phyloP scores from a whole-genome alignment of 441 rosid species.

The Gossypium trilobum region DNA sequence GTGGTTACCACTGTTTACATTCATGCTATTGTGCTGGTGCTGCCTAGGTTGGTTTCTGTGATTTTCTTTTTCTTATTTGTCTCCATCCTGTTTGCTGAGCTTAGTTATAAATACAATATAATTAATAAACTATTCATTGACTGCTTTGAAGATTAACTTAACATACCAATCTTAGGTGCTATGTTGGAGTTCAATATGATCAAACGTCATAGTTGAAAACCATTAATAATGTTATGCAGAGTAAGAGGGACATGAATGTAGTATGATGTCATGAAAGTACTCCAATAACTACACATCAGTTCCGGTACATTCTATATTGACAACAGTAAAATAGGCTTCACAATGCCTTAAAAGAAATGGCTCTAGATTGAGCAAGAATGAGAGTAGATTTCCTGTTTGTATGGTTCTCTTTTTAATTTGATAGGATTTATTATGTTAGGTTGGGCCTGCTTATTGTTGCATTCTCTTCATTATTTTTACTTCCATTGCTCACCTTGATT shows the following conservation, averaged over 20 bases:
- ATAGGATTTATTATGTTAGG: background rate
- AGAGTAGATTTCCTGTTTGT: background rate
- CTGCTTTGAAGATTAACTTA: no score
- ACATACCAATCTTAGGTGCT: no score
- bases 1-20: slow-evolving; percentile 3
- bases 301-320: background rate
- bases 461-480: background rate
- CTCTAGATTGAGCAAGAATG: background rate
- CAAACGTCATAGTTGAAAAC: no score
- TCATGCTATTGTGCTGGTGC: background rate
- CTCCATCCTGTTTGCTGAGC: background rate
- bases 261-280: background rate
- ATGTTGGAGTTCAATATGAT: no score
- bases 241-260: no score
- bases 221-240: no score
- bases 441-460: background rate
- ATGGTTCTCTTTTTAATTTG: background rate
- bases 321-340: background rate
- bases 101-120: no score
- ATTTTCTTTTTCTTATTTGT: background rate
- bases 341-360: background rate
- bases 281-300: background rate
- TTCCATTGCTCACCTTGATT: background rate
- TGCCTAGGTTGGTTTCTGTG: background rate
- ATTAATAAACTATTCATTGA: no score